Evolutionary conservation across 441 rosid genomes (phyloP), one percentile per base, ranked within the genome.

Genomic region (Mallotus japonicus): DNA sequence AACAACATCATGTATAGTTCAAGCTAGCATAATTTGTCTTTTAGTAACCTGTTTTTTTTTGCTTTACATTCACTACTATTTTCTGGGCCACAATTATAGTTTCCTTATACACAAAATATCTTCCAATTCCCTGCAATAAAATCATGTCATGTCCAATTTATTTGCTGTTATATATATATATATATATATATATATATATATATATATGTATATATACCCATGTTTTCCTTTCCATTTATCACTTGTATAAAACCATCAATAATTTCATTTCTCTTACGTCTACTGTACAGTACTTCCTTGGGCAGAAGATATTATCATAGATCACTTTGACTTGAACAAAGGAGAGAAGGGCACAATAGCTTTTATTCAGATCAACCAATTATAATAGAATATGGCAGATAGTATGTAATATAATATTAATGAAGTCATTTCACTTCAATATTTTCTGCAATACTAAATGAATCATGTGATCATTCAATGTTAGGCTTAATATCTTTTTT

Each of bases 1-100:
- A 71, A 72, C 32, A 28, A 28, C 32, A 28, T 28, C 75, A 17
- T 44, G 66, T 65, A 65, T 65, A 53, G 28, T 24, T 24, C 28
- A 24, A 24, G 28, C 28, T 16, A 47, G 80, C 69, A 60, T 76
- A 77, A 50, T 85, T 78, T 83, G 82, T 85, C 86, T 55, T 81
- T 5, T 78, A 64, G 61, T 22, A 69, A 66, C 83, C 73, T 81
- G 50, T 28, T 55, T 75, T 73, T 73, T 79, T 76, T 57, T 78
- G 73, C 65, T 72, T 60, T 53, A 37, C 67, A 67, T 46, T 32
- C 59, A 32, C 44, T 56, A 20, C 17, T 63, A 68, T n/a, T 50
- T 70, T 65, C 72, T 85, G 84, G 89, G 79, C 85, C 86, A 83
- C 88, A 78, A 77, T 51, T 51, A 67, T 54, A 65, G 42, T 57